A percentile compares a stretch with the other conserved stretches of the same genome.
Conservation (phyloP, 768 basidiomycete species). For the Termitomyces eurrhizus region DNA sequence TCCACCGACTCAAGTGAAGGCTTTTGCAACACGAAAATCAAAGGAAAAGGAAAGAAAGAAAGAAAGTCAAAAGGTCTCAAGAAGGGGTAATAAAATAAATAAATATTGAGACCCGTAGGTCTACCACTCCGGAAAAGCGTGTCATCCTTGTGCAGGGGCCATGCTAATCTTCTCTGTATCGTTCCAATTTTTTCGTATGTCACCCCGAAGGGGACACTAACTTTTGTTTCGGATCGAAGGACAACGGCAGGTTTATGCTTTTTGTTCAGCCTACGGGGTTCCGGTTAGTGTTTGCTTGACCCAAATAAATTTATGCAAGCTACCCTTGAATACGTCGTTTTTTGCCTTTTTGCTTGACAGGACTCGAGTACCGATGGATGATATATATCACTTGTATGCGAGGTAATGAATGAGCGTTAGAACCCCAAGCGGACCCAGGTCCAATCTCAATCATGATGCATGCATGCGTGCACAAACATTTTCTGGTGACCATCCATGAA, state of each 20-base stretch:
- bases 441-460: too few species aligned
- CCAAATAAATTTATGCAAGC: background rate
- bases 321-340: background rate
- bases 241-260: conserved; percentile 5
- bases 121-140: conserved; percentile 95
- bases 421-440: too few species aligned
- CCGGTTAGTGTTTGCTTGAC: background rate
- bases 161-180: conserved; percentile 99
- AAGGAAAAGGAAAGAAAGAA: background rate
- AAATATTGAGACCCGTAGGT: conserved; percentile 44
- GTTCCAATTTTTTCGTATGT: conserved; percentile 99
- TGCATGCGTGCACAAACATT: too few species aligned
- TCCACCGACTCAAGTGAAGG: background rate
- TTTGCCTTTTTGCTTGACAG: background rate
- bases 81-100: conserved; percentile 27
- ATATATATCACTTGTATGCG: background rate
- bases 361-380: background rate
- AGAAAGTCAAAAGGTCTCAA: too few species aligned
- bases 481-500: too few species aligned
- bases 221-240: background rate
- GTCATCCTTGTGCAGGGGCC: conserved; percentile 99
- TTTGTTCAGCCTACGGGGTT: conserved; percentile 12
- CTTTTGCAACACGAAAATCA: background rate
- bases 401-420: background rate
- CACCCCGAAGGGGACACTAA: conserved; percentile 81